Conservation (phyloP, 345 rosid genomes). For the Camelina sativa region DNA sequence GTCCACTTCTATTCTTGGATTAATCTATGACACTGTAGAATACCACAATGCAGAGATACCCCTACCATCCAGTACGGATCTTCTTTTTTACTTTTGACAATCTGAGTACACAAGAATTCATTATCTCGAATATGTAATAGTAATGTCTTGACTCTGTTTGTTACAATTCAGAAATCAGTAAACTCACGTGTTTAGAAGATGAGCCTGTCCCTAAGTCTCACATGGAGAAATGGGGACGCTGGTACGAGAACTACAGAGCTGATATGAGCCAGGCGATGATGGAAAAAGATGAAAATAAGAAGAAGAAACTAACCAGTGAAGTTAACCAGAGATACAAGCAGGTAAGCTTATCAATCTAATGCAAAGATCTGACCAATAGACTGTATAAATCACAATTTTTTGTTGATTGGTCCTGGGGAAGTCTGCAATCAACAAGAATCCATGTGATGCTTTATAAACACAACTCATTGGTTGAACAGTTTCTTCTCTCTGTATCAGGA, state of each 20-base stretch:
- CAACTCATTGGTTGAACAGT: neutral
- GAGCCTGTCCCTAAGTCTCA: constrained; percentile 25
- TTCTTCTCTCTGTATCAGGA: constrained; percentile 43
- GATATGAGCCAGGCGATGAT: constrained; percentile 53
- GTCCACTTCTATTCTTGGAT: constrained; percentile 70
- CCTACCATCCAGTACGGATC: constrained; percentile 46
- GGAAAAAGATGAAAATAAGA: neutral
- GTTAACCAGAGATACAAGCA: constrained; percentile 53
- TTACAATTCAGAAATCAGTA: constrained; percentile 51
- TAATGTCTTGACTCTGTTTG: neutral
- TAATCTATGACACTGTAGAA: constrained; percentile 56
- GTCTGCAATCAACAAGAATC: constrained; percentile 1
- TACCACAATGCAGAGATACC: constrained; percentile 34
- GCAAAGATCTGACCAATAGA: neutral
- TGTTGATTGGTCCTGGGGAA: neutral
- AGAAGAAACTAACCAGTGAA: constrained; percentile 42
- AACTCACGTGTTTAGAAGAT: constrained; percentile 55
- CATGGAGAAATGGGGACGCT: constrained; percentile 43
- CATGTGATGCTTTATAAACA: neutral
- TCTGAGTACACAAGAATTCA: constrained; percentile 16
- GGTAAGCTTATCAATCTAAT: constrained; percentile 46
- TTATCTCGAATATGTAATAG: neutral
- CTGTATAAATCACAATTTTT: neutral
- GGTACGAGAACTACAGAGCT: constrained; percentile 48
- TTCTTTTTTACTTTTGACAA: neutral